Conservation (phyloP, 768 basidiomycete species). For the Gautieria morchelliformis region DNA sequence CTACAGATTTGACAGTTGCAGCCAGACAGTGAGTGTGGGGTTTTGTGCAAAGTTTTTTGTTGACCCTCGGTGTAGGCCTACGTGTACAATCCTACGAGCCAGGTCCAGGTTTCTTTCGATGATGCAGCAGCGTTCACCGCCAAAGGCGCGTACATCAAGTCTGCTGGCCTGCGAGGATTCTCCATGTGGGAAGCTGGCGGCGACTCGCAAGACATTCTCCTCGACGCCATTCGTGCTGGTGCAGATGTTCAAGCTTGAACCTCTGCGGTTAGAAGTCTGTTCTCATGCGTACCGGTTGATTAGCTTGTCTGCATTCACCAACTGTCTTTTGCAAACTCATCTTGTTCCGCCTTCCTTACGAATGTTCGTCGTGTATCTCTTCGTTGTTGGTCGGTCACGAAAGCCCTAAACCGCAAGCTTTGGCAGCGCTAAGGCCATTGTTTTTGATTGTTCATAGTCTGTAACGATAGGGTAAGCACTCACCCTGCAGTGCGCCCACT, state of each 20-base stretch:
- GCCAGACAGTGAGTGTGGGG: constrained; percentile 53
- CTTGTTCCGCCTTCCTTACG: too few species aligned
- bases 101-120: constrained; percentile 60
- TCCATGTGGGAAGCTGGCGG: constrained; percentile 66
- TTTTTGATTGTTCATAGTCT: too few species aligned
- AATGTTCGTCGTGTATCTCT: too few species aligned
- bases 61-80: constrained; percentile 39
- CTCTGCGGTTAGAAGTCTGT: too few species aligned
- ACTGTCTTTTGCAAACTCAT: too few species aligned
- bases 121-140: constrained; percentile 30
- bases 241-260: constrained; percentile 1
- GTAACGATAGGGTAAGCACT: too few species aligned
- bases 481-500: too few species aligned
- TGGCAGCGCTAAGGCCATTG: too few species aligned
- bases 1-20: constrained; percentile 54
- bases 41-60: constrained; percentile 7
- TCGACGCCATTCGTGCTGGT: constrained; percentile 41
- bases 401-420: too few species aligned
- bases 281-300: too few species aligned
- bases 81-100: constrained; percentile 45
- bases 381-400: too few species aligned
- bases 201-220: constrained; percentile 47
- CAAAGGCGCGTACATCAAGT: constrained; percentile 53
- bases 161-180: constrained; percentile 50
- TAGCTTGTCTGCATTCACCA: too few species aligned